Base-by-base conservation (phyloP, 2,329 filamentous ascomycete species). In the Didymella sp. region DNA sequence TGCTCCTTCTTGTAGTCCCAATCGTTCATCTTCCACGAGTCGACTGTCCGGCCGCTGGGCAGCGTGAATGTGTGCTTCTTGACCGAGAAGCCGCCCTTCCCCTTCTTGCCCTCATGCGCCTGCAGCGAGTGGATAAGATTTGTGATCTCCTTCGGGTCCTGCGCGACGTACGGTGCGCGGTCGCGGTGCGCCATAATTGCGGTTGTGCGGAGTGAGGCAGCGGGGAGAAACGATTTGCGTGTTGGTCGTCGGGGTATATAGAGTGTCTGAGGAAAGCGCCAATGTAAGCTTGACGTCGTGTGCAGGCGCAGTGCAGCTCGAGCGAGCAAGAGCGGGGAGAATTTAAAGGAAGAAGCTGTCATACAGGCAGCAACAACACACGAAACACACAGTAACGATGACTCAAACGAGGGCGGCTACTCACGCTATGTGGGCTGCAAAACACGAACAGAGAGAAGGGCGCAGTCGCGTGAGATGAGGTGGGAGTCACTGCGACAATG, bases 11-110 rank as follows among this genome's bases (percentile, higher is more conserved):
- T 98, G 84, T 98, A 99, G 70, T 98, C 94, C 89, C 89, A 96
- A 65, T 99, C 95, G 68, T 90, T 87, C 77, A 98, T 89, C 64
- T 89, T 89, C 95, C 95, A 99, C 2, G 94, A 97, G 72, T 95
- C 87, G 54, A 98, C 91, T 6, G 80, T 81, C 63, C 91, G 85
- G 24, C 85, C 81, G 56, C 87, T 81, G 21, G 84, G 81, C 6
- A 98, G 85, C 1, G 81, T 68, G 72, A 91, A 99, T 3, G 85
- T 89, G n/a, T 85, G 87, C 79, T 92, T 96, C 76, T 89, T 95
- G 78, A 89, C 89, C 17, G 85, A 88, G 73, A 92, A 91, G 2
- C 80, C 80, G 35, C 81, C 83, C 33, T 71, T 72, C 35, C 71
- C 69, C 57, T 78, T 77, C 51, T 77, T 76, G 33, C 71, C 71